Percentiles rank a stretch among this genome's conserved stretches.
Evolutionary conservation across 2,329 filamentous ascomycete genomes (phyloP).

Genomic region (Sphaerulina musiva): DNA sequence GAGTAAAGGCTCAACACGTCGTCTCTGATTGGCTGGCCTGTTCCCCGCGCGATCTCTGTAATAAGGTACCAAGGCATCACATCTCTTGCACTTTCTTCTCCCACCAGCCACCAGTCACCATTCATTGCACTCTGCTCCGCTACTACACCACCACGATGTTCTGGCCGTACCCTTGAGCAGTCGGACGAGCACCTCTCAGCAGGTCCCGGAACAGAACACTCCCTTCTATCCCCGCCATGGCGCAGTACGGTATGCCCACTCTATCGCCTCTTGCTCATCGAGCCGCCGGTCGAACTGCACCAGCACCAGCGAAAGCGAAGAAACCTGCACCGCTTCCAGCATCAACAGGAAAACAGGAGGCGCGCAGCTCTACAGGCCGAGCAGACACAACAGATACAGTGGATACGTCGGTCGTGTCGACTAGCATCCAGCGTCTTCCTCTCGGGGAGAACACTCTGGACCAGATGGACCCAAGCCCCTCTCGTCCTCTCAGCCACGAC

Average conservation of each 20-base stretch:
- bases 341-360: neutral
- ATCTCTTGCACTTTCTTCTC: neutral
- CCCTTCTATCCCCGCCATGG: neutral
- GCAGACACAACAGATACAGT: too few relatives aligned
- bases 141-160: conserved; percentile 35
- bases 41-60: neutral
- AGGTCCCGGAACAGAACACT: neutral
- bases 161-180: conserved; percentile 46
- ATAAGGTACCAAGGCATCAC: too few relatives aligned
- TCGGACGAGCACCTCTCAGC: neutral
- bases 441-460: too few relatives aligned
- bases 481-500: neutral
- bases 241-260: conserved; percentile 13
- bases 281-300: conserved; percentile 1
- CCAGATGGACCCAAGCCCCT: neutral
- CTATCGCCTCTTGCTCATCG: conserved; percentile 1
- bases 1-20: neutral
- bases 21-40: neutral
- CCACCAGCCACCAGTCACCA: neutral
- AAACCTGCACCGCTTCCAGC: conserved; percentile 14
- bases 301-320: conserved; percentile 3
- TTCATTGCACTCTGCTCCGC: neutral
- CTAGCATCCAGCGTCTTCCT: too few relatives aligned
- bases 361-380: too few relatives aligned
- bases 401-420: too few relatives aligned